Evolutionary conservation across 768 basidiomycete genomes (phyloP).

Genomic region (Rhizopogon vinicolor): DNA sequence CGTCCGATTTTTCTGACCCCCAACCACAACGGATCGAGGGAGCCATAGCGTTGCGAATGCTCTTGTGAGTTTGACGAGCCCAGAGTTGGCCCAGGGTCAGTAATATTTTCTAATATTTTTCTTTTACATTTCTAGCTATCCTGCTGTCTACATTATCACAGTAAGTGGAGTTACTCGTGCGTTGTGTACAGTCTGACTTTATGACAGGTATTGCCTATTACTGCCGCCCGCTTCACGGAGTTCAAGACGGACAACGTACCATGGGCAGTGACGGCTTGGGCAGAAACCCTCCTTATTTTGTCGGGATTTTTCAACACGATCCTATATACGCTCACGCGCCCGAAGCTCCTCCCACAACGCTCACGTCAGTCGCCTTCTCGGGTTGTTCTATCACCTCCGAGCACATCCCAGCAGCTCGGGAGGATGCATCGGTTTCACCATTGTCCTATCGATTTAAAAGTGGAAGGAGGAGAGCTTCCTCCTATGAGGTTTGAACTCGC

Average conservation of each 20-base stretch:
- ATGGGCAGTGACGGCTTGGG: conserved; percentile 33
- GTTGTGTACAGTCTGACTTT: not conserved
- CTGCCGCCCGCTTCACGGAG: conserved; percentile 32
- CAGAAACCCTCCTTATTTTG: conserved; percentile 36
- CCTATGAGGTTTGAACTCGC: not conserved
- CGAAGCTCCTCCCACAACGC: conserved; percentile 30
- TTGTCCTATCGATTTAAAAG: not conserved
- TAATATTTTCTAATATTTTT: not conserved
- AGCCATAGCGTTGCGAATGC: conserved; percentile 37
- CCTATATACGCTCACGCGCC: conserved; percentile 34
- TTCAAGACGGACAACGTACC: conserved; percentile 28
- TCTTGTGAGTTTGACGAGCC: conserved; percentile 35
- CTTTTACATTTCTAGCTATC: conserved; percentile 31
- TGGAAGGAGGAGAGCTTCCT: not conserved
- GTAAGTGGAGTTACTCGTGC: conserved; percentile 10
- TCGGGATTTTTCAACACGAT: conserved; percentile 44
- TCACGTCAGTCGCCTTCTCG: not conserved
- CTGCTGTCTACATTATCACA: conserved; percentile 37
- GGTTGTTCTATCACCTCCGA: not conserved
- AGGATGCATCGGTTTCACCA: not conserved
- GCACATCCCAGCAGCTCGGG: not conserved
- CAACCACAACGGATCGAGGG: conserved; percentile 8
- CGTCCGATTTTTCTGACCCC: not conserved
- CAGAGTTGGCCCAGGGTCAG: not conserved
- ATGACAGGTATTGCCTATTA: conserved; percentile 34